Evolutionary conservation across 345 rosid genomes (phyloP).

Genomic region (Gossypium rotundifolium): DNA sequence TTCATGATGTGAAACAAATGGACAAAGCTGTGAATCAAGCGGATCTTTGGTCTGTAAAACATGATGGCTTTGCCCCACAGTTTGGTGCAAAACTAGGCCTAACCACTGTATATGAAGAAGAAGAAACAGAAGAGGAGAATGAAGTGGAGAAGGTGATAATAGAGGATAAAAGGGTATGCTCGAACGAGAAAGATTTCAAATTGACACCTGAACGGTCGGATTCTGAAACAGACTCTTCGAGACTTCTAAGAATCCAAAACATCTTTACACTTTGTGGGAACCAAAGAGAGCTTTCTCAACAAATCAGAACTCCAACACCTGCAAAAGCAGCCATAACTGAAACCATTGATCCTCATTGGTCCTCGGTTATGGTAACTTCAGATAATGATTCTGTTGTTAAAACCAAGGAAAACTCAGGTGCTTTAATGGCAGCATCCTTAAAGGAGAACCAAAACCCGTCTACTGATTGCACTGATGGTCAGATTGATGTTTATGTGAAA

Average conservation of each 20-base stretch:
- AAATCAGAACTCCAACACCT: slow-evolving; percentile 35
- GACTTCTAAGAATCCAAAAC: slow-evolving; percentile 66
- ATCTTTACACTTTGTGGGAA: slow-evolving; percentile 95
- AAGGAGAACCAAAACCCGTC: slow-evolving; percentile 54
- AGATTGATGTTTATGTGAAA: slow-evolving; percentile 47
- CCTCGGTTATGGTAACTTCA: neutral
- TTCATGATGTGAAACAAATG: slow-evolving; percentile 37
- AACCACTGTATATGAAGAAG: slow-evolving; percentile 92
- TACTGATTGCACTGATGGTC: slow-evolving; percentile 24
- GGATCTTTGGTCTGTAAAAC: slow-evolving; percentile 25
- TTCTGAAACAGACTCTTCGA: slow-evolving; percentile 38
- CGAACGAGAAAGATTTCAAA: slow-evolving; percentile 18
- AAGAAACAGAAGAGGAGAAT: slow-evolving; percentile 57
- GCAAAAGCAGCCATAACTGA: slow-evolving; percentile 11
- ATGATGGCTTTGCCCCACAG: slow-evolving; percentile 32
- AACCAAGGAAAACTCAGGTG: slow-evolving; percentile 12
- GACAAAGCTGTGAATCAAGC: slow-evolving; percentile 6
- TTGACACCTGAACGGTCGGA: neutral
- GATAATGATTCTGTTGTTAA: slow-evolving; percentile 15
- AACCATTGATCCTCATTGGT: slow-evolving; percentile 19
- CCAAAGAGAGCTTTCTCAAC: slow-evolving; percentile 83
- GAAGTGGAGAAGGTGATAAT: slow-evolving; percentile 79
- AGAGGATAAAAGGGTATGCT: slow-evolving; percentile 63
- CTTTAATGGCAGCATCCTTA: slow-evolving; percentile 17
- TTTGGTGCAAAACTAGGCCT: slow-evolving; percentile 53